Evolutionary conservation across 441 rosid species (phyloP), one percentile per base, ranked within the genome.

Genomic region (Geranium incanum): DNA sequence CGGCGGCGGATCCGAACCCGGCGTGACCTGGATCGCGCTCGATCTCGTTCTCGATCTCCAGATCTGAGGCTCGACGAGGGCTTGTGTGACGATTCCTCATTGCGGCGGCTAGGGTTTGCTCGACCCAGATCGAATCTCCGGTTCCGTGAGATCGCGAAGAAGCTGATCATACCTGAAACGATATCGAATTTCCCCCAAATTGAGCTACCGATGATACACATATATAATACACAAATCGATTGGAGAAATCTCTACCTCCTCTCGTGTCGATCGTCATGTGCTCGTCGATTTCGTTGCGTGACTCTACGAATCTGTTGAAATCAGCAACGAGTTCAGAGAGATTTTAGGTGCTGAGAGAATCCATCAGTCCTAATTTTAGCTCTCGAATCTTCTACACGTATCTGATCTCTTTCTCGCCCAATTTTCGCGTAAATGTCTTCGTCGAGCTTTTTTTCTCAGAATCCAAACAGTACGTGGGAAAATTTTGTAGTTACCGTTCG

Each of bases 21-120:
- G 65, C 37, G 48, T 82, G 75, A 11, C 74, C 38, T 19, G 76
- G 78, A 57, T 85, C 89, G 68, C 78, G 73, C 3, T 75, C 82
- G 12, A 84, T 90, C 0, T 84, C 87, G 52, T 75, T 74, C 52
- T 78, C 76, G 50, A 5, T 41, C 45, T 28, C 33, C 33, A 28
- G 33, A 28, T 28, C 33, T 28, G 33, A 28, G 33, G 33, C 33
- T 28, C 33, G 33, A 28, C 33, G 33, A 28, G 33, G 33, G 3
- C 33, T 28, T 5, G 8, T 5, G 43, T 7, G 55, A 45, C 55
- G 55, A 45, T 45, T 45, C 55, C 55, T 9, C 55, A 45, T 45
- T 2, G 33, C 33, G 55, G 55, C 43, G 43, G 43, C 8, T 39
- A 39, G 6, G 43, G 5, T 7, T 7, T 5, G 43, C 6, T 39